Evolutionary conservation across 139 green algal species (phyloP), one percentile per base, ranked within the genome.

Genomic region (Marvania coccoides): DNA sequence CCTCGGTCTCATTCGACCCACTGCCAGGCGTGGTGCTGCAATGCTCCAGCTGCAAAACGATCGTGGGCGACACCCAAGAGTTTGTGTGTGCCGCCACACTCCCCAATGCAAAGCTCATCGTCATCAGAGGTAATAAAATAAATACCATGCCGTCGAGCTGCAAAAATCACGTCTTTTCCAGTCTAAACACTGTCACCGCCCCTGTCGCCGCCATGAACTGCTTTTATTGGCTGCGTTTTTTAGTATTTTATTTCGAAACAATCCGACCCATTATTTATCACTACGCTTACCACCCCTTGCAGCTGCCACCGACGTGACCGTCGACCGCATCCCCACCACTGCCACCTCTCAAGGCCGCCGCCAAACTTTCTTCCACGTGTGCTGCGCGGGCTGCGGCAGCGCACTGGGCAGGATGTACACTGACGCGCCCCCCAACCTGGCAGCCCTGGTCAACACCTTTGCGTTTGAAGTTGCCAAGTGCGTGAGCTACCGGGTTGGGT

Each of bases 1-100:
- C 14, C 61, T 37, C 5, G 37, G 36, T 23, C 4, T 37, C 31
- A 4, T n/a, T 48, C 4, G 14, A 24, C 14, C 6, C 39, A 12
- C 26, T 19, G 24, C 45, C 12, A 28, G 15, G 37, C 2, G 35
- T 69, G 13, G 70, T 77, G 9, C 38, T 77, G n/a, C 63, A 72
- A 33, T 77, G 70, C 47, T 10, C 14, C 14, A 34, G 29, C 28
- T 77, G 70, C 45, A 40, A 31, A 5, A 31, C 55, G 5, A 37
- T 77, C 3, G 13, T 72, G 5, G 58, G 70, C 19, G 70, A 77
- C 57, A 77, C 38, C 40, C 47, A 40, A 19, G 70, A 72, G n/a
- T 46, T 67, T 63, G 53, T 63, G 34, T 72, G 53, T 40, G 59
- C 46, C 15, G 6, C 42, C 12, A 55, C 40, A 2, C 0, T 58